Conservation (phyloP, 306 rosid species). For the Neltuma alba region DNA sequence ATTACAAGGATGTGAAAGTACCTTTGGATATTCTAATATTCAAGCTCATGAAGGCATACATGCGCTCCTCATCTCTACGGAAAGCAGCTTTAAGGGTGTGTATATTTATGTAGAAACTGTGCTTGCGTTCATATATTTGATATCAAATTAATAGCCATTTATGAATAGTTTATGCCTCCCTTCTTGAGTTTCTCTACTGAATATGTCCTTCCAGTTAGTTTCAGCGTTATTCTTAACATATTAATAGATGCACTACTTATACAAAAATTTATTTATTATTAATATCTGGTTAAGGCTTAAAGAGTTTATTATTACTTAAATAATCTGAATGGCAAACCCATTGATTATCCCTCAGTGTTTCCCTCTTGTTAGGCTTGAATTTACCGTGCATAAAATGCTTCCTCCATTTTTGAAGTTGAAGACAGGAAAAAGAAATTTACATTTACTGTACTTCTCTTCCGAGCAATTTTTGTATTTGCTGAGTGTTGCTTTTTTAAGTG, state of each 20-base stretch:
- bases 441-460: conserved; percentile 8
- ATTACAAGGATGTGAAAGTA: conserved; percentile 58
- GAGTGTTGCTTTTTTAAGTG: neutral
- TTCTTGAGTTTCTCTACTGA: conserved; percentile 21
- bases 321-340: conserved; percentile 2
- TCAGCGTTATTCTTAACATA: neutral
- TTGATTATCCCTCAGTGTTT: conserved; percentile 19
- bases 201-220: conserved; percentile 6
- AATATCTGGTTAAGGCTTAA: conserved; percentile 1
- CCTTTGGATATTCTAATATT: conserved; percentile 80
- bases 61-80: conserved; percentile 88
- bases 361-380: conserved; percentile 9
- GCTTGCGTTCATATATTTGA: neutral
- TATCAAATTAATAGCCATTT: conserved; percentile 15
- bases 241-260: conserved; percentile 10
- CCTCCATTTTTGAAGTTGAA: conserved; percentile 16
- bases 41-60: conserved; percentile 85
- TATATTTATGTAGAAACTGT: conserved; percentile 23
- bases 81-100: conserved; percentile 93
- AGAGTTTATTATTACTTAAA: conserved; percentile 10
- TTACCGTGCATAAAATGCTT: conserved; percentile 9
- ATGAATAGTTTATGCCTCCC: neutral
- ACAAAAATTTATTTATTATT: neutral
- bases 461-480: neutral
- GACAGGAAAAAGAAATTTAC: conserved; percentile 12